Percentiles rank a stretch among this genome's conserved stretches.
Conservation (phyloP, 495 filamentous ascomycete genomes). For the Letharia lupina region DNA sequence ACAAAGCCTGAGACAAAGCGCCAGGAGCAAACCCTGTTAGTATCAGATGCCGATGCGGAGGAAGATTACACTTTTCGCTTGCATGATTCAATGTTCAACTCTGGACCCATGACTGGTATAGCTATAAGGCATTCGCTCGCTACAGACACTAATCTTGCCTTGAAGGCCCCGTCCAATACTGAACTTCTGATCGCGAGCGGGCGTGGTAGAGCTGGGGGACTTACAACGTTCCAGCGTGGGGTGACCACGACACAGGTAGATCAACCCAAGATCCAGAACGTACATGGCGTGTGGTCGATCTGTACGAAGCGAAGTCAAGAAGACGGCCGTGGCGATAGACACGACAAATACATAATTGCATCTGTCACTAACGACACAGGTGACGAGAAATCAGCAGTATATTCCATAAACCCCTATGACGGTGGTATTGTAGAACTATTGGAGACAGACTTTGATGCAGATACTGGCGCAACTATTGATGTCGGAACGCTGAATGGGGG, state of each 20-base stretch:
- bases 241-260: constrained; percentile 59
- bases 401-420: constrained; percentile 50
- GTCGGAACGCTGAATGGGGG: constrained; percentile 66
- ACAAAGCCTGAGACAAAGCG: constrained; percentile 25
- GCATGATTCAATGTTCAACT: constrained; percentile 65
- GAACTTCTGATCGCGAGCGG: constrained; percentile 69
- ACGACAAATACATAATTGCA: constrained; percentile 62
- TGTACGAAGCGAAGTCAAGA: constrained; percentile 41
- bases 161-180: constrained; percentile 45
- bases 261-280: constrained; percentile 41
- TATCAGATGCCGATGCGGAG: constrained; percentile 17
- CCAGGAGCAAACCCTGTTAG: constrained; percentile 2
- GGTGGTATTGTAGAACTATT: constrained; percentile 56
- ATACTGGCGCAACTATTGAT: constrained; percentile 73
- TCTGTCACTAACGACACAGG: constrained; percentile 50
- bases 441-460: constrained; percentile 80
- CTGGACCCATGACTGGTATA: constrained; percentile 68
- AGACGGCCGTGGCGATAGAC: constrained; percentile 35
- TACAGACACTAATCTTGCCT: constrained; percentile 27
- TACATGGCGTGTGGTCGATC: constrained; percentile 56
- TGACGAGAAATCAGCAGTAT: constrained; percentile 46
- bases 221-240: constrained; percentile 67
- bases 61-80: constrained; percentile 61
- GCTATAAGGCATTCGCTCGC: constrained; percentile 47
- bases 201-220: constrained; percentile 54